These are phyloP conservation scores for Leccinum boreale DNA, from an alignment of 768 basidiomycete species.

Conservation along the genomic window DNA sequence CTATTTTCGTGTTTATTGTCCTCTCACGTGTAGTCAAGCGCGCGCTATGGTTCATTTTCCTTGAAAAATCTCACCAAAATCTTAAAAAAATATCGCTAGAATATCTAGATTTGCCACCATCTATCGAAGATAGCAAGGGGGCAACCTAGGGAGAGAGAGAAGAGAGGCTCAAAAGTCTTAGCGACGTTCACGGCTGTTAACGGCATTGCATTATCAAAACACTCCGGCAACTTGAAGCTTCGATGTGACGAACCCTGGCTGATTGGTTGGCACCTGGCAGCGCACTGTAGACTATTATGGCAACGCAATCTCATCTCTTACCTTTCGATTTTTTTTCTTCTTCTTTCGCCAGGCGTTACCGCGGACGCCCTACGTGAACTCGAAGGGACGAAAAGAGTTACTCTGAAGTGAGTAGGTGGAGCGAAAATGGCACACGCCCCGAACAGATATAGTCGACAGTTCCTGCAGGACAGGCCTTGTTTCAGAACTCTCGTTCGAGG, in stretches of 20 bases:
- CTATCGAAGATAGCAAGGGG: neutral
- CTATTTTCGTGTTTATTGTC: conserved; percentile 9
- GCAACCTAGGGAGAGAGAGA: neutral
- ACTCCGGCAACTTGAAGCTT: conserved; percentile 12
- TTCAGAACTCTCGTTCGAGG: conserved; percentile 7
- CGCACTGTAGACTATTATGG: conserved; percentile 18
- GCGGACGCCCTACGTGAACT: conserved; percentile 10
- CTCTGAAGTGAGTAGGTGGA: neutral
- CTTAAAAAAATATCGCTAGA: neutral
- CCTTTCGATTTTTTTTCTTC: neutral
- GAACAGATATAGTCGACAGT: neutral
- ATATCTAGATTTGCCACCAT: neutral
- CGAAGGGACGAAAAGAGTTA: neutral
- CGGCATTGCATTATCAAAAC: conserved; percentile 10
- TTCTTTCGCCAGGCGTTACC: conserved; percentile 12
- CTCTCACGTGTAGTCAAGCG: conserved; percentile 11
- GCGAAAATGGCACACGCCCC: neutral
- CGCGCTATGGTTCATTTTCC: neutral
- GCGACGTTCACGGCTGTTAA: conserved; percentile 10
- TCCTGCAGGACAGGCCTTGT: conserved; percentile 1
- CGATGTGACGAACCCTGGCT: conserved; percentile 3
- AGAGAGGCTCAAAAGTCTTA: neutral
- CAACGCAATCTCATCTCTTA: conserved; percentile 17
- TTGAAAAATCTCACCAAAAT: conserved; percentile 1
- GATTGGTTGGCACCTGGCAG: conserved; percentile 7